Evolutionary conservation across 2,329 filamentous ascomycete species (phyloP).

Genomic region (Stagonosporopsis rhizophila): DNA sequence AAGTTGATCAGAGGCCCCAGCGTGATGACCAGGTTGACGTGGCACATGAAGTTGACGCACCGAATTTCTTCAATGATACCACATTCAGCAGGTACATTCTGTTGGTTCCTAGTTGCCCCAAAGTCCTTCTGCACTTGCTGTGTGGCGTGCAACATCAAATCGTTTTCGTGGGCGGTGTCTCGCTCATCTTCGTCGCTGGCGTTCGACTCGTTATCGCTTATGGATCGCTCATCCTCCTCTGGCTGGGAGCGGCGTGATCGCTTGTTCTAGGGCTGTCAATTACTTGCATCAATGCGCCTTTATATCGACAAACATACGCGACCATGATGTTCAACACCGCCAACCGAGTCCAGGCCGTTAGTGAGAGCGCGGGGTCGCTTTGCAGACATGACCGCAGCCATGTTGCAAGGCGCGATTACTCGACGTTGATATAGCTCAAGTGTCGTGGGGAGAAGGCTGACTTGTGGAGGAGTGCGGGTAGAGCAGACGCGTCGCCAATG

Average conservation of each 20-base stretch:
- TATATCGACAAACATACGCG: constrained; percentile 29
- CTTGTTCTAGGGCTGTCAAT: constrained; percentile 40
- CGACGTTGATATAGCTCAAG: not conserved
- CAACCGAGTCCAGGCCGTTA: constrained; percentile 22
- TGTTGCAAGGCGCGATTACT: constrained; percentile 16
- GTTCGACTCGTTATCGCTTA: constrained; percentile 21
- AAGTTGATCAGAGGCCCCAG: constrained; percentile 98
- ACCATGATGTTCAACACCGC: constrained; percentile 18
- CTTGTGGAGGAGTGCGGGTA: constrained; percentile 6
- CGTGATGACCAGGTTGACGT: constrained; percentile 78
- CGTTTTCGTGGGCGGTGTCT: constrained; percentile 28
- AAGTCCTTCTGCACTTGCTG: constrained; percentile 41
- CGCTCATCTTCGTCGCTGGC: constrained; percentile 25
- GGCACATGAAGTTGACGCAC: constrained; percentile 97
- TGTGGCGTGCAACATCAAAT: constrained; percentile 36
- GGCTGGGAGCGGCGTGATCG: constrained; percentile 35
- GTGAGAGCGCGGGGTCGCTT: constrained; percentile 43
- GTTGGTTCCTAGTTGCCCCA: constrained; percentile 25
- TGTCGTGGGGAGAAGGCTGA: not conserved
- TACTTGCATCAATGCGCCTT: not conserved
- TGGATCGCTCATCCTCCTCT: constrained; percentile 30
- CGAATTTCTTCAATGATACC: constrained; percentile 88
- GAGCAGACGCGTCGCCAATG: constrained; percentile 33
- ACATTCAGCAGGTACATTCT: constrained; percentile 77
- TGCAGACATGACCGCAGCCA: constrained; percentile 40